Base-by-base conservation (phyloP, 805 yeast species). In the Novakomyces olei region DNA sequence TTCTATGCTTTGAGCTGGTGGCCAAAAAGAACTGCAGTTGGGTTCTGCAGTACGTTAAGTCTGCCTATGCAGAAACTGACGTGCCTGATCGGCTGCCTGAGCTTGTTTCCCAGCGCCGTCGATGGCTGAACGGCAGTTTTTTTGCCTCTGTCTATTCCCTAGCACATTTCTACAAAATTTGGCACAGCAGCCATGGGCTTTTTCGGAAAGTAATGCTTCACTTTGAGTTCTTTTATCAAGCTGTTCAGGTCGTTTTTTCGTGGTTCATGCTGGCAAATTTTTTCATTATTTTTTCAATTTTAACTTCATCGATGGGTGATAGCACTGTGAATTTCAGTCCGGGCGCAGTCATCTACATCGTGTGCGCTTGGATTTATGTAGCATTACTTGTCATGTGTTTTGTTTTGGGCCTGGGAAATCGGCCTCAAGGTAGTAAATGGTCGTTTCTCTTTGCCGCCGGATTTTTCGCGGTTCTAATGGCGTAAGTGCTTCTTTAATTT, bases 41-140 rank as follows among this genome's bases (percentile, higher is more conserved):
- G 91, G 76, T 85, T 10, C 60, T 85, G 44, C 77, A 81, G 46
- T 85, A 81, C 49, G 95, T 85, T 35, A 76, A 77, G 44, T 80
- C 71, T 44, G 95, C 95, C 10, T 74, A 72, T 32, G 96, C 94
- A 44, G 95, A 83, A 51, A 85, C 96, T 1, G 96, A 85, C 65
- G 93, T 81, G 32, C 96, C 96, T 5, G 95, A 36, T 47, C 61
- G 65, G n/a, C 63, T 83, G 28, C 75, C 93, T n/a, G 96, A 88
- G 48, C 80, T 88, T 47, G 78, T 85, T 34, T 68, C 88, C 35
- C 98, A 85, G 58, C 73, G 98, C 58, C 74, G 98, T 59, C 72
- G 98, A 61, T 85, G 98, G 98, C 65, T 85, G 39, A 85, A 85
- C 53, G 99, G 99, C 50, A 92, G 98, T 2, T 67, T 88, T 48